Conservation (phyloP, 148 eudicot genomes). For the Bassia scoparia region DNA sequence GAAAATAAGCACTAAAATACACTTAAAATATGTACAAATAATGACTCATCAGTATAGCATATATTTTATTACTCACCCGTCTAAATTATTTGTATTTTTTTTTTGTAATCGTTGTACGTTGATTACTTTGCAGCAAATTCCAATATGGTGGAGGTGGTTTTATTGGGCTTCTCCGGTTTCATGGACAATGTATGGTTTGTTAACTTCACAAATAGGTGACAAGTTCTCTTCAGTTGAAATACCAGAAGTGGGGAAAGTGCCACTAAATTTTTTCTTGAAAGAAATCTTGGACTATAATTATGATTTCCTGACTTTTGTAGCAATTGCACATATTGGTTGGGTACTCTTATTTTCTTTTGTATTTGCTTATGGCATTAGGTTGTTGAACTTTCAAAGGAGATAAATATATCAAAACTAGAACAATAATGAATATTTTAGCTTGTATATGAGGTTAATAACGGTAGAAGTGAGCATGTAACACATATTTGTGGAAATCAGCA, state of each 20-base stretch:
- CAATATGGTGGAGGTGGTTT: conserved; percentile 93
- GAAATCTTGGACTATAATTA: conserved; percentile 45
- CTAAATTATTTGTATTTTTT: too few species aligned
- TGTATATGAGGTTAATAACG: too few species aligned
- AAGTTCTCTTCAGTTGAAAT: conserved; percentile 27
- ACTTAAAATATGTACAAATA: too few species aligned
- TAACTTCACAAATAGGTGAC: conserved; percentile 69
- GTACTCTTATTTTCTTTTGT: conserved; percentile 46
- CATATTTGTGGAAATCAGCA: too few species aligned
- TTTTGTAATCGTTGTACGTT: too few species aligned
- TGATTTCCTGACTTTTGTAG: conserved; percentile 53
- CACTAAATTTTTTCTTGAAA: conserved; percentile 45
- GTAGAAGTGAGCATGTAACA: too few species aligned
- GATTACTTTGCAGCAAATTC: conserved; percentile 76
- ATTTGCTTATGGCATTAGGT: conserved; percentile 66
- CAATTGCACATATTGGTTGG: conserved; percentile 48
- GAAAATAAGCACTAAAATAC: too few species aligned
- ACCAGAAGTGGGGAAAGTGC: conserved; percentile 38
- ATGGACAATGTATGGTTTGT: conserved; percentile 74
- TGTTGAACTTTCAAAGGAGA: conserved; percentile 63
- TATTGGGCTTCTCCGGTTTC: conserved; percentile 72
- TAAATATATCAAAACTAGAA: conserved; percentile 12
- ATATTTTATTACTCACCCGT: too few species aligned
- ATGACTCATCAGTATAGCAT: too few species aligned
- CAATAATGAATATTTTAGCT: too few species aligned